Evolutionary conservation across 371 early-diverging fungal genomes (phyloP).

Genomic region (Basidiobolus meristosporus): DNA sequence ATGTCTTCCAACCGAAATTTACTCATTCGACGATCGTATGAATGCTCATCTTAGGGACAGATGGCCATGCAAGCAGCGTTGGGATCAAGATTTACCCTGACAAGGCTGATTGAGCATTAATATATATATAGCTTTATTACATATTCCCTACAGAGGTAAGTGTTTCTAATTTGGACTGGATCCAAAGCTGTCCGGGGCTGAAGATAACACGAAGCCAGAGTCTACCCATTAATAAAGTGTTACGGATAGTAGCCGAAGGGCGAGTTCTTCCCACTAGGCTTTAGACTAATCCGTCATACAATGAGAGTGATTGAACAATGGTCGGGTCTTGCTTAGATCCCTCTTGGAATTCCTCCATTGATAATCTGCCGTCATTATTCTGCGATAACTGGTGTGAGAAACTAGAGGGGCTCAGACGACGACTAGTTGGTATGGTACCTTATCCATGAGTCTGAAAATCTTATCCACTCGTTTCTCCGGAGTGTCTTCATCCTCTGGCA

Average conservation of each 20-base stretch:
- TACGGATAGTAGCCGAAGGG: background rate
- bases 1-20: too few species aligned
- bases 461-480: constrained; percentile 82
- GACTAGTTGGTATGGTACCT: constrained; percentile 13
- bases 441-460: constrained; percentile 80
- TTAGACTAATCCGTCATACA: constrained; percentile 73
- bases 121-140: too few species aligned
- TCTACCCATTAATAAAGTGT: too few species aligned
- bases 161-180: too few species aligned
- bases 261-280: background rate
- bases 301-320: constrained; percentile 69
- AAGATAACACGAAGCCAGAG: too few species aligned
- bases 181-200: too few species aligned
- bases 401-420: background rate
- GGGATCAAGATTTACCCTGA: too few species aligned
- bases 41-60: too few species aligned
- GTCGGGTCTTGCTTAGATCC: constrained; percentile 77
- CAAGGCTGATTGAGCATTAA: too few species aligned
- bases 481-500: constrained; percentile 84
- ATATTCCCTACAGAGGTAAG: too few species aligned
- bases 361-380: constrained; percentile 57
- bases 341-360: constrained; percentile 72
- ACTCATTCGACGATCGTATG: too few species aligned
- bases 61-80: too few species aligned
- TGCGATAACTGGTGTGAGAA: constrained; percentile 4